Conservation (phyloP, 2,329 filamentous ascomycete genomes). For the Periglandula ipomoeae region DNA sequence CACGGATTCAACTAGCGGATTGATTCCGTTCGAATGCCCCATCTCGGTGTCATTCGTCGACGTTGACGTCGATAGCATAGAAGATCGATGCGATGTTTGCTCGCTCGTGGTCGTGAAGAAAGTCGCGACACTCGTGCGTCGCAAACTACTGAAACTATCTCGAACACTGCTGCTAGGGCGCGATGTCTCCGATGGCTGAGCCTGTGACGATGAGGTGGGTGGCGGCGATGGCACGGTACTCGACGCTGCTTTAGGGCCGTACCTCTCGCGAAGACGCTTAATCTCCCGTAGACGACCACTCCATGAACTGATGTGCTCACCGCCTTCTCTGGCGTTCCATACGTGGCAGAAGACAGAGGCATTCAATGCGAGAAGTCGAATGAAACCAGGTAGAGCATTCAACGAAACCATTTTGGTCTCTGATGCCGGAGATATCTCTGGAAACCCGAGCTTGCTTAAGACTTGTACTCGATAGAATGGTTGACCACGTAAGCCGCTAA, state of each 20-base stretch:
- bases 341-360: conserved; percentile 88
- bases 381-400: conserved; percentile 72
- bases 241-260: conserved; percentile 33
- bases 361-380: conserved; percentile 82
- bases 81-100: conserved; percentile 47
- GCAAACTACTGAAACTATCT: conserved; percentile 52
- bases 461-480: conserved; percentile 84
- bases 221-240: conserved; percentile 19
- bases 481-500: conserved; percentile 14
- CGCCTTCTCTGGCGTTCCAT: conserved; percentile 70
- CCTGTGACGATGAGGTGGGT: conserved; percentile 16
- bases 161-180: conserved; percentile 30
- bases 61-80: conserved; percentile 43
- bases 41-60: conserved; percentile 48
- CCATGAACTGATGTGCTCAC: conserved; percentile 85
- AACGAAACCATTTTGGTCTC: conserved; percentile 84
- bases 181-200: conserved; percentile 9
- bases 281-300: conserved; percentile 79
- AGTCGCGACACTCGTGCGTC: conserved; percentile 55
- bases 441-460: conserved; percentile 80
- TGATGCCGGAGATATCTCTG: conserved; percentile 81
- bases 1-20: conserved; percentile 26
- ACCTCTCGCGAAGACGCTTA: conserved; percentile 65
- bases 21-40: conserved; percentile 19
- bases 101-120: conserved; percentile 52